A percentile compares a stretch with the other conserved stretches of the same genome.
These are phyloP conservation scores for Backusella westeae DNA, from an alignment of 192 early-diverging fungal species.

Conservation along the genomic window DNA sequence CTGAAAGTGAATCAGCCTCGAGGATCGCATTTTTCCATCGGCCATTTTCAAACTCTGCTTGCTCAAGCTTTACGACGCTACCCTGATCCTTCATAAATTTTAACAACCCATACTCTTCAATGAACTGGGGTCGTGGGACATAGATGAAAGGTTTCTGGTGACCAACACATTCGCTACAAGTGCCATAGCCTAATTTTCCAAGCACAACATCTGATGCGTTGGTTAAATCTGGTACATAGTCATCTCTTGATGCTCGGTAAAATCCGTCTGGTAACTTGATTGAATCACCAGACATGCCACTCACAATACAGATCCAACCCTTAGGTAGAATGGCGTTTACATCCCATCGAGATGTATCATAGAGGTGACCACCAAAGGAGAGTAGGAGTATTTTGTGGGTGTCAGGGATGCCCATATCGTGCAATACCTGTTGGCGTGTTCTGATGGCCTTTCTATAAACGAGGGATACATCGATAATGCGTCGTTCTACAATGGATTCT, in stretches of 20 bases:
- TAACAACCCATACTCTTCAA: conserved; percentile 55
- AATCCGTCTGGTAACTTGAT: conserved; percentile 45
- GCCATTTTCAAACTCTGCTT: conserved; percentile 55
- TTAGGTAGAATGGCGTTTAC: conserved; percentile 41
- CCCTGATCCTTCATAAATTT: conserved; percentile 60
- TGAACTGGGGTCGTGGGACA: conserved; percentile 58
- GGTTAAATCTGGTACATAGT: conserved; percentile 60
- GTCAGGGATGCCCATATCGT: conserved; percentile 42
- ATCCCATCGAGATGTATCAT: conserved; percentile 3
- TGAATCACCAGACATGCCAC: conserved; percentile 44
- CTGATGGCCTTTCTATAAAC: conserved; percentile 50
- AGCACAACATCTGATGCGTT: conserved; percentile 58
- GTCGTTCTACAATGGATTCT: conserved; percentile 21
- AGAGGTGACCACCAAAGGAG: conserved; percentile 18
- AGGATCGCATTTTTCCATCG: conserved; percentile 49
- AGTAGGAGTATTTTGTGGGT: conserved; percentile 39
- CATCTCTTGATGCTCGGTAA: conserved; percentile 50
- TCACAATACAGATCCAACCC: conserved; percentile 59
- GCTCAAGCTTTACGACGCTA: conserved; percentile 47
- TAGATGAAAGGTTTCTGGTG: conserved; percentile 55
- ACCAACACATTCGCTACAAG: conserved; percentile 62
- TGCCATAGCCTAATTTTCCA: conserved; percentile 65
- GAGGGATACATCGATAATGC: conserved; percentile 54
- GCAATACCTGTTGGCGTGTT: conserved; percentile 42
- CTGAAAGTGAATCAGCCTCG: conserved; percentile 34